Conservation (phyloP, 2,329 filamentous ascomycete genomes). For the Xylaria sp. region DNA sequence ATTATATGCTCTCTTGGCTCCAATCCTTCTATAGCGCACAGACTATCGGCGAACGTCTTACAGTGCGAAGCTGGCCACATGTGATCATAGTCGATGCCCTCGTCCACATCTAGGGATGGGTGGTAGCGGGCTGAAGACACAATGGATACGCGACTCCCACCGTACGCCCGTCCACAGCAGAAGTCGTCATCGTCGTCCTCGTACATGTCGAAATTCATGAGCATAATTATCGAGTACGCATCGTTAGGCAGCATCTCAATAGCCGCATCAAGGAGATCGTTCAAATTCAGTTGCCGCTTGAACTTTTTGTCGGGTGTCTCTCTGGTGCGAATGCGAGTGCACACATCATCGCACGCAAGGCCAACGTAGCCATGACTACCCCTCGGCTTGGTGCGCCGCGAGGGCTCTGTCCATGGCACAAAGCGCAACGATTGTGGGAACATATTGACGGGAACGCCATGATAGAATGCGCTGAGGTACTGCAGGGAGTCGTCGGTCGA, state of each 20-base stretch:
- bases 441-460: constrained; percentile 56
- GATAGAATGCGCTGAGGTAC: constrained; percentile 56
- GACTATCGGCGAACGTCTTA: constrained; percentile 50
- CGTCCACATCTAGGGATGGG: constrained; percentile 52
- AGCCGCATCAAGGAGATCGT: constrained; percentile 64
- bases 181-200: constrained; percentile 71
- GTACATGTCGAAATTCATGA: constrained; percentile 68
- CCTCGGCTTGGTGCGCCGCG: constrained; percentile 19
- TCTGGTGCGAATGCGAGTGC: constrained; percentile 58
- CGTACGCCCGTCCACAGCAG: constrained; percentile 69
- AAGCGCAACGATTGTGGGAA: constrained; percentile 51
- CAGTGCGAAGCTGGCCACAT: constrained; percentile 71
- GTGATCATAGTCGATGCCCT: constrained; percentile 53
- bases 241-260: constrained; percentile 59
- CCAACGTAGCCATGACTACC: constrained; percentile 16
- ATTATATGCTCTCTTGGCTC: constrained; percentile 21
- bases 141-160: constrained; percentile 65
- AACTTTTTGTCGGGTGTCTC: constrained; percentile 54
- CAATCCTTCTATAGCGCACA: constrained; percentile 40
- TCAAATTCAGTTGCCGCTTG: constrained; percentile 60
- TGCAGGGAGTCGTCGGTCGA: constrained; percentile 39
- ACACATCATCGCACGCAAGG: constrained; percentile 35
- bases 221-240: constrained; percentile 62
- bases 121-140: constrained; percentile 68
- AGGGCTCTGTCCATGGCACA: constrained; percentile 51